These are phyloP conservation scores for Rhodotorula kratochvilovae DNA, from an alignment of 768 basidiomycete genomes.

Conservation along the genomic window DNA sequence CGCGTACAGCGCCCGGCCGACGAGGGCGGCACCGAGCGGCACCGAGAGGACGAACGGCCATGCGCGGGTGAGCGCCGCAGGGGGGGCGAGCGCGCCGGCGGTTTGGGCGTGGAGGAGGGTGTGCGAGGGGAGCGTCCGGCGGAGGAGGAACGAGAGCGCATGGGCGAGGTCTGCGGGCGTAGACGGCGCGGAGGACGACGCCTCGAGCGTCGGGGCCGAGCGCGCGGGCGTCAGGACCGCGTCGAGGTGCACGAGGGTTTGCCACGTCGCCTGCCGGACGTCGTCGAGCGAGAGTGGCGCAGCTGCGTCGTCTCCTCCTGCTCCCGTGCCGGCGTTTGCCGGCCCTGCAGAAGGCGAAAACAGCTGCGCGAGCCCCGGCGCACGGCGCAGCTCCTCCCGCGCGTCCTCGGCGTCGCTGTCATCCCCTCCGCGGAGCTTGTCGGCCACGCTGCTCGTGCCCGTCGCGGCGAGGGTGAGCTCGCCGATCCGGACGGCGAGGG, in stretches of 20 bases:
- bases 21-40: conserved; percentile 53
- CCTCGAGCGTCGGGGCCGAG: conserved; percentile 20
- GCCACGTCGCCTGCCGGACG: conserved; percentile 30
- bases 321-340: background rate
- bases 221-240: conserved; percentile 26
- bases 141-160: conserved; percentile 41
- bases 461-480: conserved; percentile 36
- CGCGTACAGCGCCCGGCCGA: conserved; percentile 71
- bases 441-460: background rate
- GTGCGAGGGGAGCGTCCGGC: conserved; percentile 44
- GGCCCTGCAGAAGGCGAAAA: conserved; percentile 37
- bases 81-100: conserved; percentile 57
- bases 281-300: conserved; percentile 6
- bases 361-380: conserved; percentile 42
- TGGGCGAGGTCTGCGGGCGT: conserved; percentile 34
- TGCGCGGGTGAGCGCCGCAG: conserved; percentile 61
- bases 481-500: conserved; percentile 58
- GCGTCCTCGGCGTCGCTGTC: background rate
- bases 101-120: conserved; percentile 45
- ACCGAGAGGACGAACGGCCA: conserved; percentile 55
- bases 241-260: conserved; percentile 29
- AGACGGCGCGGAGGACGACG: background rate
- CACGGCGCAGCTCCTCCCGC: background rate
- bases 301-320: too few species aligned
- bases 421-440: conserved; percentile 1